Base-by-base conservation (phyloP, 1,284 basidiomycete species). In the Puccinia coronata region DNA sequence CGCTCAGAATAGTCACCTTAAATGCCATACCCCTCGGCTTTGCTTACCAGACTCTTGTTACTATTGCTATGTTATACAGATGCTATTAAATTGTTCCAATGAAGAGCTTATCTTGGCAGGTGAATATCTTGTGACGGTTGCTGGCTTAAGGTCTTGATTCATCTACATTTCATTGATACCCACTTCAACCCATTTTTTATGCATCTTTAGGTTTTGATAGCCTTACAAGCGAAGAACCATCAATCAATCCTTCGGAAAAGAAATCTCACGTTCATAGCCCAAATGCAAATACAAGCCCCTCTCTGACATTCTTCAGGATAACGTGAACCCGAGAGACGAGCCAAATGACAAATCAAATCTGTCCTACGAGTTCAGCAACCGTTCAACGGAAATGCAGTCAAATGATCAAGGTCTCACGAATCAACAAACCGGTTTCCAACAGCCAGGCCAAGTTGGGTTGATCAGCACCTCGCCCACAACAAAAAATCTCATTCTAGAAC, bases 11-110 rank as follows among this genome's bases (percentile, higher is more conserved):
- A 6, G 39, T 57, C 36, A 23, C 6, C n/a, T 25, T 70, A 14
- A 20, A 72, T 70, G 49, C 28, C 82, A 89, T 90, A 28, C 92
- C 93, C 83, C 87, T 92, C 5, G 85, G 86, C 82, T 83, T 85
- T 39, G 86, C 28, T 23, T 71, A n/a, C 51, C 28, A 78, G 53
- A 51, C 28, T 20, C 69, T 36, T 36, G 4, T 51, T 14, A 34
- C 63, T 47, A 36, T 57, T 43, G 2, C 1, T 55, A 41, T 53
- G 59, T 55, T 34, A 28, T 25, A 43, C 41, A 80, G 78, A 41
- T 80, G 51, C 12, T 80, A 6, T 70, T 80, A 36, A 55, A 80
- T 51, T 80, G 78, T 39, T 59, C 78, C 25, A 71, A 72, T 36
- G 78, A 80, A 59, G 78, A 80, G 53, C 78, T 80, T 18, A 80